Evolutionary conservation across 2,329 filamentous ascomycete species (phyloP), one percentile per base, ranked within the genome.

Genomic region (Aspergillus fumigatus): DNA sequence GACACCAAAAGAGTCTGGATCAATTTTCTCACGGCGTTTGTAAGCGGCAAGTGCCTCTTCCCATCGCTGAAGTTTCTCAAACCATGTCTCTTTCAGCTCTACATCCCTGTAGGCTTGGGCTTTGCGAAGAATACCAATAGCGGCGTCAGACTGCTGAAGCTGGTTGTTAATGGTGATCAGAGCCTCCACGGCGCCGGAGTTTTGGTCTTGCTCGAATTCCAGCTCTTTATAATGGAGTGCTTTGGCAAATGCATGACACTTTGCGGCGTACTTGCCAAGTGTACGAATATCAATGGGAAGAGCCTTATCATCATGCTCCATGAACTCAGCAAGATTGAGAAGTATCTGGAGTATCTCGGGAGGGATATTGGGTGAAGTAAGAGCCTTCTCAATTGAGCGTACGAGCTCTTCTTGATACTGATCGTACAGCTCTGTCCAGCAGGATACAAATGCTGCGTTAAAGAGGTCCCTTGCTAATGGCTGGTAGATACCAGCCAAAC

Each of bases 141-240:
- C 95, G 32, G 94, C 95, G 75, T 99, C 94, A 7, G 94, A 97
- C 73, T 99, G 94, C 72, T 99, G 94, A 6, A 99, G 83, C 72
- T 99, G 93, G 70, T 99, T 99, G 77, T 99, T 99, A 79, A 99
- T 99, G 61, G 93, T 94, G 66, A 99, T 99, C 58, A 99, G 80
- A 7, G 95, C 95, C 75, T 99, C 94, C 1, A 99, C 94, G 2
- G 93, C 92, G 56, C 89, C 90, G 19, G 92, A 91, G 71, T 93
- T 97, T 72, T 97, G 94, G 71, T 99, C 95, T 64, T 97, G 93
- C 57, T 97, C 85, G 72, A 99, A 99, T 70, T 99, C 95, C 0
- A 99, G 81, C 73, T 99, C 94, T 71, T 99, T 99, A 78, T 99
- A 99, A 70, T 99, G 94, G 41, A 99, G 80, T 9, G 94, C 94